Evolutionary conservation across 441 rosid species (phyloP).

Genomic region (Corymbia calophylla): DNA sequence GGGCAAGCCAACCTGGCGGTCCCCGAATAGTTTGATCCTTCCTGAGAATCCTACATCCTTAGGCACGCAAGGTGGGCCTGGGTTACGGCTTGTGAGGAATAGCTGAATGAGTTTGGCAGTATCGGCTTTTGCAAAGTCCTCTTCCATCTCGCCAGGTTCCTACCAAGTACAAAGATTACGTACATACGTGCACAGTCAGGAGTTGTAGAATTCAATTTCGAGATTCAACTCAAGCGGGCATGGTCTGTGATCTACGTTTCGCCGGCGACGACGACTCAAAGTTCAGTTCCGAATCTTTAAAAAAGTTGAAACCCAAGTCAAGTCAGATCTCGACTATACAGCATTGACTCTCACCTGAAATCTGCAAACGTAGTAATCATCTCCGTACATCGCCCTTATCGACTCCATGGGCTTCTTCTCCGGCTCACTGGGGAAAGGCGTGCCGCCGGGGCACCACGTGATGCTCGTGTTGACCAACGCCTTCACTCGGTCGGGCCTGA

Average conservation of each 20-base stretch:
- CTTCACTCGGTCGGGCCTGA: slow-evolving; percentile 48
- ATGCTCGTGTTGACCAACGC: slow-evolving; percentile 51
- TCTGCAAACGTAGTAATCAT: slow-evolving; percentile 53
- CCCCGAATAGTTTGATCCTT: slow-evolving; percentile 8
- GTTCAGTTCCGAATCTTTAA: neutral
- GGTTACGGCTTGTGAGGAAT: slow-evolving; percentile 28
- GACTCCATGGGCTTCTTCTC: slow-evolving; percentile 27
- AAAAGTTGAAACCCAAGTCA: neutral
- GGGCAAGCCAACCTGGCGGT: slow-evolving; percentile 20
- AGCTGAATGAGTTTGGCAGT: slow-evolving; percentile 30
- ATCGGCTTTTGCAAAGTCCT: slow-evolving; percentile 46
- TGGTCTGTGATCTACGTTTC: neutral
- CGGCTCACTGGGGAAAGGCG: slow-evolving; percentile 19
- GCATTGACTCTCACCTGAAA: slow-evolving; percentile 35
- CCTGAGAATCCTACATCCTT: slow-evolving; percentile 41
- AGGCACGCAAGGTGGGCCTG: slow-evolving; percentile 36
- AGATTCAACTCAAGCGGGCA: neutral
- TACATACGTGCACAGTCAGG: neutral
- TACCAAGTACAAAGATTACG: neutral
- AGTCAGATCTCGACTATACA: neutral
- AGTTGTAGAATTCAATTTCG: neutral
- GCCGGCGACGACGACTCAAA: neutral
- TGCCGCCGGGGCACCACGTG: slow-evolving; percentile 8
- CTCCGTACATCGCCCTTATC: slow-evolving; percentile 33
- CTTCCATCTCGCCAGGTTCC: slow-evolving; percentile 55